Conservation (phyloP, 2,329 filamentous ascomycete genomes). For the Emmonsia crescens region DNA sequence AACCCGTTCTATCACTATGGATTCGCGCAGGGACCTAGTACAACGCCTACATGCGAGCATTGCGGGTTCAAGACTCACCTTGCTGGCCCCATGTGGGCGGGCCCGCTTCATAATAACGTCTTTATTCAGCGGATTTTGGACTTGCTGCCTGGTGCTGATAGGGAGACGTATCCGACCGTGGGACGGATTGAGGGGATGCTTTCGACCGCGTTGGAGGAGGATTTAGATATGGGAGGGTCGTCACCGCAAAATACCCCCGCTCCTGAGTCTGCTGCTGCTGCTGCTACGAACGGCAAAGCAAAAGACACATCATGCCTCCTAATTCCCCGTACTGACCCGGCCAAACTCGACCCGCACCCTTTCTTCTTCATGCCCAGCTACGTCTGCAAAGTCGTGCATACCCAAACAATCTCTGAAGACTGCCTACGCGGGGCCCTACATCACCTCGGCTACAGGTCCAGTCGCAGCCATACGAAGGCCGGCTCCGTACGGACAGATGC, state of each 20-base stretch:
- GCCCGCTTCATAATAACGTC: slow-evolving; percentile 69
- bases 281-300: neutral
- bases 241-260: slow-evolving; percentile 7
- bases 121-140: slow-evolving; percentile 74
- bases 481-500: slow-evolving; percentile 92
- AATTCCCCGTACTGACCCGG: slow-evolving; percentile 45
- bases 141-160: slow-evolving; percentile 56
- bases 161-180: slow-evolving; percentile 65
- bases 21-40: slow-evolving; percentile 59
- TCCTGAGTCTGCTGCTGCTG: neutral
- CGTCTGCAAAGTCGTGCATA: slow-evolving; percentile 67
- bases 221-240: slow-evolving; percentile 21
- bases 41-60: slow-evolving; percentile 60
- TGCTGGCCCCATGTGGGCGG: slow-evolving; percentile 89
- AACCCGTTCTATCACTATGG: slow-evolving; percentile 66
- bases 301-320: slow-evolving; percentile 19
- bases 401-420: slow-evolving; percentile 66
- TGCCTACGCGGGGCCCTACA: slow-evolving; percentile 70
- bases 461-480: slow-evolving; percentile 77
- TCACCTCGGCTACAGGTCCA: slow-evolving; percentile 68
- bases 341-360: slow-evolving; percentile 59
- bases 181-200: slow-evolving; percentile 85
- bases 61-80: slow-evolving; percentile 81
- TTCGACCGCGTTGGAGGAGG: slow-evolving; percentile 74
- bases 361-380: slow-evolving; percentile 77